Base-by-base conservation (phyloP, 2,329 filamentous ascomycete species). In the Xylaria digitata region DNA sequence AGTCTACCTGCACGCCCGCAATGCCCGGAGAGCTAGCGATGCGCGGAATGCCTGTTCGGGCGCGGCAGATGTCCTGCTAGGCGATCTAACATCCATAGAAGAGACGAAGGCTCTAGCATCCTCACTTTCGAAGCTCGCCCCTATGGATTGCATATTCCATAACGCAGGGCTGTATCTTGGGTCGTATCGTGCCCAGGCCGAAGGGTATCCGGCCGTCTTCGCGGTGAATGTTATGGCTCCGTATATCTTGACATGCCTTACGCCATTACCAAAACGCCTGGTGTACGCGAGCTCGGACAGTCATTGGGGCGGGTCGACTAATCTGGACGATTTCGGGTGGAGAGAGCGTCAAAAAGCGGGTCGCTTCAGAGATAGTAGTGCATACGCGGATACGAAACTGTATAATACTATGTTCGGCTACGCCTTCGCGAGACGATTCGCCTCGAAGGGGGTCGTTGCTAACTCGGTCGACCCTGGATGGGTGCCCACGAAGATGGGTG, bases 141-240 rank as follows among this genome's bases (percentile, higher is more conserved):
- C 80, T 0, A 87, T 85, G 70, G 87, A 89, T 73, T 80, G 80
- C 26, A 78, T 89, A 15, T 80, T 89, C 32, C 86, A 88, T 78
- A 89, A 88, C 67, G 86, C 87, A 0, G 86, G 86, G 2, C 70
- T 86, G 13, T 68, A 66, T 30, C 57, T 66, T n/a, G 68, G 68
- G 0, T 62, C 48, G 82, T 82, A 62, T 76, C 76, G 61, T 32
- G 81, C 78, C 60, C 64, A 76, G 73, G 63, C 82, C 40, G 73
- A 75, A 19, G 75, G 76, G 1, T 73, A 86, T 30, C 82, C 85
- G 0, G 79, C 80, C 3, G 78, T 87, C 1, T 85, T 87, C 49
- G 81, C 84, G 0, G 85, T 88, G 45, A 89, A 89, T 70, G 84
- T 80, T 0, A 72, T 89, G 0, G 86, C 86, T n/a, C 86, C 87